Evolutionary conservation across 2,329 filamentous ascomycete genomes (phyloP).

Genomic region (Cytospora mali): DNA sequence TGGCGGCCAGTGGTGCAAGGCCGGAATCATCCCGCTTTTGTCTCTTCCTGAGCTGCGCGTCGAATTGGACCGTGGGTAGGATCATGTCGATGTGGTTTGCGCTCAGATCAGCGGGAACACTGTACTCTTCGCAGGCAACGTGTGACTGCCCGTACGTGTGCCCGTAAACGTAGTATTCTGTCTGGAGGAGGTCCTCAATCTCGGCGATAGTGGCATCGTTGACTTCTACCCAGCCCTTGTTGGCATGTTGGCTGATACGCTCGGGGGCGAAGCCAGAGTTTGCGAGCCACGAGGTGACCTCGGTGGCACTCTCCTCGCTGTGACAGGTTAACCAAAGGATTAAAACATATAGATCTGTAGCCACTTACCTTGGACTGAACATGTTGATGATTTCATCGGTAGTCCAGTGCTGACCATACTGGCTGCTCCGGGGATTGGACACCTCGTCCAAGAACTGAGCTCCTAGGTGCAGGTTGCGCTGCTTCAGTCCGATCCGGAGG

Average conservation of each 20-base stretch:
- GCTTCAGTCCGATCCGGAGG: constrained; percentile 26
- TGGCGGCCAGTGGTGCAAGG: constrained; percentile 13
- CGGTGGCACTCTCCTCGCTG: constrained; percentile 23
- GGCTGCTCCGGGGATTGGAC: constrained; percentile 20
- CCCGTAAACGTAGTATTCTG: constrained; percentile 26
- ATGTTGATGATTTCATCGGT: constrained; percentile 23
- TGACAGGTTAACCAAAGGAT: neutral
- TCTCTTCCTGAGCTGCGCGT: constrained; percentile 21
- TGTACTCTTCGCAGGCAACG: constrained; percentile 26
- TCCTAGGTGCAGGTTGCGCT: constrained; percentile 23
- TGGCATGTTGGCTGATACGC: constrained; percentile 24
- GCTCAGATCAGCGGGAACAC: constrained; percentile 24
- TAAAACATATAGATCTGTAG: neutral
- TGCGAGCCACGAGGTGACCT: constrained; percentile 22
- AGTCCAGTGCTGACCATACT: constrained; percentile 27
- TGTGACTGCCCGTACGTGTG: constrained; percentile 21
- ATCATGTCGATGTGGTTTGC: constrained; percentile 25
- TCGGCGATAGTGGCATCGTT: constrained; percentile 23
- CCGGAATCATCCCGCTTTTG: constrained; percentile 18
- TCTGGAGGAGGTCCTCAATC: constrained; percentile 25
- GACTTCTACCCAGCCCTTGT: constrained; percentile 27
- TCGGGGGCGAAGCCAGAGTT: constrained; percentile 22
- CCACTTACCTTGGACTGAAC: constrained; percentile 22
- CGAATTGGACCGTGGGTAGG: constrained; percentile 26
- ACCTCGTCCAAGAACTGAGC: constrained; percentile 22